Percentiles rank a stretch among this genome's conserved stretches.
Evolutionary conservation across 2,329 filamentous ascomycete genomes (phyloP).

Genomic region (Corynespora cassiicola): DNA sequence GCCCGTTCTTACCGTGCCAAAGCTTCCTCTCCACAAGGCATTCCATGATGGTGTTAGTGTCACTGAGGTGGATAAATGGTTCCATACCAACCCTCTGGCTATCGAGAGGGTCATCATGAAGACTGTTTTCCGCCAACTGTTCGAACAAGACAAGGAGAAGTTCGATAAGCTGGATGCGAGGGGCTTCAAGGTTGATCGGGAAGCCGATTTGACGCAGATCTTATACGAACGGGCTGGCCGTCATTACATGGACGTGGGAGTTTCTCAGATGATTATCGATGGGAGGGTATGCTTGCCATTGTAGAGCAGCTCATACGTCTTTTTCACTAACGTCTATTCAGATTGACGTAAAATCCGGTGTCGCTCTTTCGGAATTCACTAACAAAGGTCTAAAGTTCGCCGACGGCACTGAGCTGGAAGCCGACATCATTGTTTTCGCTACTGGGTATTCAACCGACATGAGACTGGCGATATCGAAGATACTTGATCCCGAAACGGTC

Average conservation of each 20-base stretch:
- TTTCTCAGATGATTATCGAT: conserved; percentile 41
- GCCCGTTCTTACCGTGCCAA: conserved; percentile 17
- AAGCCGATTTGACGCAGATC: conserved; percentile 39
- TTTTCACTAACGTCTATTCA: no score
- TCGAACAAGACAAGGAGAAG: no score
- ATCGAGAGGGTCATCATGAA: no score
- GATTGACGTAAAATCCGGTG: conserved; percentile 46
- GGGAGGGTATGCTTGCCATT: no score
- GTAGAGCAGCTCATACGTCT: no score
- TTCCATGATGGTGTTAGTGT: no score
- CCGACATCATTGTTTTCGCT: conserved; percentile 49
- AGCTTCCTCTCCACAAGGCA: no score
- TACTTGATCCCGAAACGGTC: no score
- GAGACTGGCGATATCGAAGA: no score
- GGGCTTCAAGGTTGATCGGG: conserved; percentile 46
- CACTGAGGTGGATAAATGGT: no score
- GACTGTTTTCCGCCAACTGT: no score
- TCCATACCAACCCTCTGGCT: no score
- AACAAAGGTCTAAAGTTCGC: conserved; percentile 42
- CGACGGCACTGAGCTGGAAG: conserved; percentile 45
- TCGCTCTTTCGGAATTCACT: conserved; percentile 34
- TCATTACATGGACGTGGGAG: conserved; percentile 51
- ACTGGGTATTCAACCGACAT: conserved; percentile 50
- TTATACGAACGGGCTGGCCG: conserved; percentile 43
- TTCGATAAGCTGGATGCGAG: conserved; percentile 45